Base-by-base conservation (phyloP, 2,329 filamentous ascomycete species). In the Cytospora leucostoma region DNA sequence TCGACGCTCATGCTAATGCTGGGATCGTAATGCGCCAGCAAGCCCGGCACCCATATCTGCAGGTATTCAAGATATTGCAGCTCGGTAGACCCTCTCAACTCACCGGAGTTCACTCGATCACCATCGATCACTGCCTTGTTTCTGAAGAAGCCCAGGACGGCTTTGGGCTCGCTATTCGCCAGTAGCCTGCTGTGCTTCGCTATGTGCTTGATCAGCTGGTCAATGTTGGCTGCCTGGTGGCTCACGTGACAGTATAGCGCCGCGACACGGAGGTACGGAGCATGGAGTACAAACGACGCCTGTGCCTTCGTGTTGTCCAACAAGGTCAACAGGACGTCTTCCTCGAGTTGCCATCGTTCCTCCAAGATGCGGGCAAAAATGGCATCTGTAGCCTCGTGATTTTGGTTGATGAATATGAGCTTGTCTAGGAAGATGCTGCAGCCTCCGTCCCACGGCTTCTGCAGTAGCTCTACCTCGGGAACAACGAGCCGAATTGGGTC, bases 381-480 rank as follows among this genome's bases (percentile, higher is more conserved):
- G 13, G 75, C 76, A 56, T 82, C 78, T 1, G 83, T 85, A 2
- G 78, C 77, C 1, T 71, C 66, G 0, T 75, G 73, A 60, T 86
- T 87, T 70, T 88, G 84, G 66, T 88, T 82, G 56, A 89, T 79
- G 21, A 79, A 77, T 34, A 93, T 78, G 33, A 93, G 78, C 71
- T 89, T 91, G 70, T 87, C 85, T 32, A 89, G 72, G 59, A 90
- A 85, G n/a, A 86, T 76, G 66, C 83, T 85, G 59, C 70, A 65
- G 51, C 70, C 62, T 33, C 63, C 34, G n/a, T 67, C 59, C 69
- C 68, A 70, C 53, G 67, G 56, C 3, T 70, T 69, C 1, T 66
- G 64, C 40, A 71, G 49, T 5, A 68, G 35, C 6, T 21, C 7
- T 17, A 60, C 58, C 62, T 72, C 71, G 2, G 13, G 1, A 32